Conservation (phyloP, 305 asterid genomes). For the Rubia tinctorum region DNA sequence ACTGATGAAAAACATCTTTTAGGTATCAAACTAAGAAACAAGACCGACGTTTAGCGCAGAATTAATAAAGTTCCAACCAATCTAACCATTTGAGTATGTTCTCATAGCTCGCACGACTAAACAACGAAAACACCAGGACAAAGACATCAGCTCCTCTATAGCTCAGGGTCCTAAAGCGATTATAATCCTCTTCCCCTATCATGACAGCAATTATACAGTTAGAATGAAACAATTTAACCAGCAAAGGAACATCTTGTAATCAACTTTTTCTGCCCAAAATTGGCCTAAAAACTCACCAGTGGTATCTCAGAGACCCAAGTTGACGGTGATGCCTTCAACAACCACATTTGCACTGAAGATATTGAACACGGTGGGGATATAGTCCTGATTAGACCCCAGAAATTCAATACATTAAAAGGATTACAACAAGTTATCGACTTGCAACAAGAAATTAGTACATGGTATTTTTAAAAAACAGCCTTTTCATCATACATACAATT, state of each 20-base stretch:
- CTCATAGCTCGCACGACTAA: constrained; percentile 95
- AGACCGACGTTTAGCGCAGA: constrained; percentile 4
- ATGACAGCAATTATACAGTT: constrained; percentile 21
- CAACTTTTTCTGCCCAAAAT: background rate
- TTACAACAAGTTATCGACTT: background rate
- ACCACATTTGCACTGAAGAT: constrained; percentile 99
- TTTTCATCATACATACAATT: background rate
- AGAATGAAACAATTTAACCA: constrained; percentile 9
- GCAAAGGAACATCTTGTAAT: background rate
- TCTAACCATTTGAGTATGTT: constrained; percentile 77
- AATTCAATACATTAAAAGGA: constrained; percentile 11
- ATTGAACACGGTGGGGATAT: constrained; percentile 89
- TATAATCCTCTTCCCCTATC: constrained; percentile 95
- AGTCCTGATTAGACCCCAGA: constrained; percentile 55
- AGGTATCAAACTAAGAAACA: constrained; percentile 19
- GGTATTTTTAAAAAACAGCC: background rate
- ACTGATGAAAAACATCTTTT: constrained; percentile 47
- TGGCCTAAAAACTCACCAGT: constrained; percentile 56
- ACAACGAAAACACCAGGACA: constrained; percentile 85
- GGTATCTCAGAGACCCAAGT: constrained; percentile 98
- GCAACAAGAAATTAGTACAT: background rate
- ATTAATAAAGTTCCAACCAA: constrained; percentile 9
- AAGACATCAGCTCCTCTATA: constrained; percentile 95
- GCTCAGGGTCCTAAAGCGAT: constrained; percentile 92
- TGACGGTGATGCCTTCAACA: constrained; percentile 90